These are phyloP conservation scores for Tylopilus plumbeoviolaceoides DNA, from an alignment of 768 basidiomycete genomes.

Conservation along the genomic window DNA sequence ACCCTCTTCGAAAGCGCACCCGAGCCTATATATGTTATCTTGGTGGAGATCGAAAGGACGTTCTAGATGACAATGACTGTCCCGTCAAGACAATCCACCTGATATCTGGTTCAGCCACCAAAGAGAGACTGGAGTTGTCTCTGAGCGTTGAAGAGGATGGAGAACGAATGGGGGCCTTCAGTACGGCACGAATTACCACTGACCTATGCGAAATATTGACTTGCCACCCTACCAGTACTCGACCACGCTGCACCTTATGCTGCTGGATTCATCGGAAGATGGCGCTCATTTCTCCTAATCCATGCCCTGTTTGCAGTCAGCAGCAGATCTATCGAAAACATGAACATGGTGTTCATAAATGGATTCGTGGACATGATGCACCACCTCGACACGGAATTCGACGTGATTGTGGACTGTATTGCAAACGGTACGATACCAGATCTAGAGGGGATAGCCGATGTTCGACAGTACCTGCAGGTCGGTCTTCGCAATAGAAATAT, in stretches of 20 bases:
- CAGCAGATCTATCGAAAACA: constrained; percentile 3
- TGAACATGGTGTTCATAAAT: not conserved
- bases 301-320: constrained; percentile 8
- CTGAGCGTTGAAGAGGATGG: not conserved
- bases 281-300: constrained; percentile 13
- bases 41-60: not conserved
- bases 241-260: constrained; percentile 8
- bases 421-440: not conserved
- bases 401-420: not conserved
- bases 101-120: not conserved
- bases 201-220: not conserved
- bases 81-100: not conserved
- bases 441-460: not conserved
- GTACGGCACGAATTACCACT: not conserved
- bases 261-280: constrained; percentile 2
- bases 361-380: not conserved
- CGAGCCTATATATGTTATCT: not conserved
- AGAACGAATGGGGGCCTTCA: constrained; percentile 7
- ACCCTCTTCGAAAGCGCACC: not conserved
- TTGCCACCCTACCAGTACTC: not conserved
- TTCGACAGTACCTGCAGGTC: constrained; percentile 6
- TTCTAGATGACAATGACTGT: not conserved
- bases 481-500: not conserved
- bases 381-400: not conserved
- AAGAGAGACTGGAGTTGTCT: not conserved